Base-by-base conservation (phyloP, 441 rosid species). In the Daphne laureola region DNA sequence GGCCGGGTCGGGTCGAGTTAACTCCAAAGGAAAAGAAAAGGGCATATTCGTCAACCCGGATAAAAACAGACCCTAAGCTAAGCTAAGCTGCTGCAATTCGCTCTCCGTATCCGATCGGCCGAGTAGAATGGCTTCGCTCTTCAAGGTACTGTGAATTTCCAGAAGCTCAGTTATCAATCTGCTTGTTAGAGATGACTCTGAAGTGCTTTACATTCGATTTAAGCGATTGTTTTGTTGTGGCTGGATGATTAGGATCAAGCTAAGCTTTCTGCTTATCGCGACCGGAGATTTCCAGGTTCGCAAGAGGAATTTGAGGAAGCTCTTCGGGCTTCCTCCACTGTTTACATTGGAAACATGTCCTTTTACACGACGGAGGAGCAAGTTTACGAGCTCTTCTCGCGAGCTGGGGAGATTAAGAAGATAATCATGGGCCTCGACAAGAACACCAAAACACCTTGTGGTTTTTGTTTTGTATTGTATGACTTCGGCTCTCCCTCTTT, bases 361-460 rank as follows among this genome's bases (percentile, higher is more conserved):
- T 93, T 93, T 40, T 93, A 89, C 62, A 84, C 97, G 1, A 93
- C 98, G 0, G 98, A 93, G 65, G 98, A 93, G 70, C 98, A 89
- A 77, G 84, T 93, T 59, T 89, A 89, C 45, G 98, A 93, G 82
- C 96, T 93, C 17, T 93, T 93, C 73, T 59, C 95, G 4, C 74
- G 98, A 55, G 91, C 96, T 47, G 98, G 98, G 8, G 97, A 93
- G 55, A 71, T 89, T 35, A 93, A 93, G 79, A 93, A 87, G 81
- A 84, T 93, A 2, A 89, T 81, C 59, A 93, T 93, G 98, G 98
- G 97, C 1, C 77, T 93, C 53, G 98, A 93, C 63, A 93, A 93
- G 85, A 90, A 93, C 71, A 58, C 79, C 4, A 93, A 93, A 65
- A 93, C 97, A 3, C 98, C 98, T 12, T 93, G 97, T 67, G 98